Evolutionary conservation across 2,329 filamentous ascomycete species (phyloP).

Genomic region (Venturiaceae sp.): DNA sequence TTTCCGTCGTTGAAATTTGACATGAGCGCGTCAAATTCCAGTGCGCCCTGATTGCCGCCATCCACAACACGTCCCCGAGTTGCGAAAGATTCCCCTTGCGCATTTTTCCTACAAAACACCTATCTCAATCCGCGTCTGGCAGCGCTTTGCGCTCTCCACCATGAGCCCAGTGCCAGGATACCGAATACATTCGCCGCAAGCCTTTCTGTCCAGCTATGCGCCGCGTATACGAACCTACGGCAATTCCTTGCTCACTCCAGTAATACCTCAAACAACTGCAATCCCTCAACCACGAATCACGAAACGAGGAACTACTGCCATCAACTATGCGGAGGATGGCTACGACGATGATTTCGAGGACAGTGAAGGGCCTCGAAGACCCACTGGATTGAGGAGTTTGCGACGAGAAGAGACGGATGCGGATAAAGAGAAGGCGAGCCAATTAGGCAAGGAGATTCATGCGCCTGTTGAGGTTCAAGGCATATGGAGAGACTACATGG

Average conservation of each 20-base stretch:
- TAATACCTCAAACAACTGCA: slow-evolving; percentile 62
- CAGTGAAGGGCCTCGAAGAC: slow-evolving; percentile 55
- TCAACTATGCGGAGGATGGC: slow-evolving; percentile 96
- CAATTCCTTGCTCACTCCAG: slow-evolving; percentile 82
- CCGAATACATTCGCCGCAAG: slow-evolving; percentile 54
- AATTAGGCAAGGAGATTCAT: slow-evolving; percentile 72
- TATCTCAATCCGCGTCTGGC: not conserved
- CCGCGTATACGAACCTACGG: slow-evolving; percentile 82
- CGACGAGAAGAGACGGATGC: slow-evolving; percentile 64
- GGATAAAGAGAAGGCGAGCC: slow-evolving; percentile 58
- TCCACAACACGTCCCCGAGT: not conserved
- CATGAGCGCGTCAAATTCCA: not conserved
- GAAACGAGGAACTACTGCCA: slow-evolving; percentile 89
- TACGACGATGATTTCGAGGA: slow-evolving; percentile 79
- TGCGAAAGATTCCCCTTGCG: not conserved
- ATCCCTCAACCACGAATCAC: slow-evolving; percentile 71
- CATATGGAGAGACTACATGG: slow-evolving; percentile 94
- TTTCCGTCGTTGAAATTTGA: not conserved
- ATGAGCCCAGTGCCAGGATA: slow-evolving; percentile 1
- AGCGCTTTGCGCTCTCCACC: not conserved
- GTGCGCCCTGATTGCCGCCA: not conserved
- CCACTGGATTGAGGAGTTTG: slow-evolving; percentile 74
- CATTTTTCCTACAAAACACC: not conserved
- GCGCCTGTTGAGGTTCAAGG: slow-evolving; percentile 77
- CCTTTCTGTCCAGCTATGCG: slow-evolving; percentile 85